These are phyloP conservation scores for Ustanciosporium gigantosporum DNA, from an alignment of 1,284 basidiomycete species.

Conservation along the genomic window DNA sequence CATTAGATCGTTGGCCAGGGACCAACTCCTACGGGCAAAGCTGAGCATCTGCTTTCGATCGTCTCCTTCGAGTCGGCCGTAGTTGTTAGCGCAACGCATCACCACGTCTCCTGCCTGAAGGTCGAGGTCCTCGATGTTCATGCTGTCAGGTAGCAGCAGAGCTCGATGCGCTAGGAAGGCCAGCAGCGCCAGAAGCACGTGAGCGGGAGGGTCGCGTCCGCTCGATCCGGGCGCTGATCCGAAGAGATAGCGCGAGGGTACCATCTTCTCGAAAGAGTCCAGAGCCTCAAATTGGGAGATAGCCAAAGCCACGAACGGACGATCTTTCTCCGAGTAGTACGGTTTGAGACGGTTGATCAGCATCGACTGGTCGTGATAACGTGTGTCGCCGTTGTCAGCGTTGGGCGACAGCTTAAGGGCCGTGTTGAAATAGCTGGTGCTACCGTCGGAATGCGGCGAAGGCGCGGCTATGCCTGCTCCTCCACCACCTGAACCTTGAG, in stretches of 20 bases:
- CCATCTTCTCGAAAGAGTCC: constrained; percentile 45
- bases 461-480: constrained; percentile 10
- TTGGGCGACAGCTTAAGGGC: constrained; percentile 19
- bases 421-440: constrained; percentile 16
- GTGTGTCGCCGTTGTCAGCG: constrained; percentile 25
- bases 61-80: constrained; percentile 31
- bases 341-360: constrained; percentile 40
- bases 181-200: constrained; percentile 43
- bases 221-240: constrained; percentile 20
- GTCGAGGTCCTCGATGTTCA: constrained; percentile 45
- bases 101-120: constrained; percentile 33
- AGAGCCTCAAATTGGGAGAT: constrained; percentile 47
- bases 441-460: constrained; percentile 23
- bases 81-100: constrained; percentile 37
- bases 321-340: constrained; percentile 39
- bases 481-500: constrained; percentile 24
- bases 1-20: constrained; percentile 41
- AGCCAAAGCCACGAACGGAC: constrained; percentile 43
- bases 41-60: constrained; percentile 41
- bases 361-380: constrained; percentile 40
- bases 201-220: constrained; percentile 31
- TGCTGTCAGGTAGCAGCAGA: constrained; percentile 37
- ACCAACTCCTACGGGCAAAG: constrained; percentile 46
- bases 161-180: constrained; percentile 46
- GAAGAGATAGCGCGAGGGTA: constrained; percentile 44